A percentile compares a stretch with the other conserved stretches of the same genome.
Conservation (phyloP, 2,329 filamentous ascomycete species). For the Talaromyces albobiverticillius region DNA sequence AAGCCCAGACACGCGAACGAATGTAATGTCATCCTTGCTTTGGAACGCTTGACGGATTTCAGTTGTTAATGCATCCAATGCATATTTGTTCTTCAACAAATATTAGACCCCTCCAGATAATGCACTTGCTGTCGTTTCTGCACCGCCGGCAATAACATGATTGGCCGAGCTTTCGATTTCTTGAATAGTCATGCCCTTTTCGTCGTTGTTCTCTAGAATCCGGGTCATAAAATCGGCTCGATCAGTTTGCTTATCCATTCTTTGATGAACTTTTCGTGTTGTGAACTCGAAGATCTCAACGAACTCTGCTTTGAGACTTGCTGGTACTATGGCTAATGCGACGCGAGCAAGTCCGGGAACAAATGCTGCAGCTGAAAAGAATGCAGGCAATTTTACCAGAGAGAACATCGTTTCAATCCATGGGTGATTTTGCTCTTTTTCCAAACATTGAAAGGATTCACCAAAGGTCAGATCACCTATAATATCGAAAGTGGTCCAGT, state of each 20-base stretch:
- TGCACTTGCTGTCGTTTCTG: background rate
- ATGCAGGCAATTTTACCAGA: background rate
- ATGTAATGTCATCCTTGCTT: background rate
- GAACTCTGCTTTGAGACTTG: too few species aligned
- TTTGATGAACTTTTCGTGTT: background rate
- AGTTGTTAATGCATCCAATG: background rate
- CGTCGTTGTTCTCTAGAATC: background rate
- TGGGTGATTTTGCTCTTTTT: background rate
- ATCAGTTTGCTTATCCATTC: background rate
- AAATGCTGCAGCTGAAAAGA: background rate
- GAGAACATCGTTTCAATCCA: background rate
- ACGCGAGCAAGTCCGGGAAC: too few species aligned
- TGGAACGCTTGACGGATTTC: background rate
- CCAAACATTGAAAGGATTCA: background rate
- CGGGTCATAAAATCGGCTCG: background rate
- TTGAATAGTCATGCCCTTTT: background rate
- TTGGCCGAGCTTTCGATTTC: background rate
- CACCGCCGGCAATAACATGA: background rate
- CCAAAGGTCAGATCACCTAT: background rate
- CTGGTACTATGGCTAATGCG: too few species aligned
- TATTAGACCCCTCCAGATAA: background rate
- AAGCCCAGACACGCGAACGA: background rate
- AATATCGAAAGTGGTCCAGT: background rate
- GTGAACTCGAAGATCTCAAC: background rate
- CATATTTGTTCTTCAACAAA: background rate